Percentiles rank a stretch among this genome's conserved stretches.
These are phyloP conservation scores for Aspergillus viridinutans DNA, from an alignment of 2,329 filamentous ascomycete species.

Conservation along the genomic window DNA sequence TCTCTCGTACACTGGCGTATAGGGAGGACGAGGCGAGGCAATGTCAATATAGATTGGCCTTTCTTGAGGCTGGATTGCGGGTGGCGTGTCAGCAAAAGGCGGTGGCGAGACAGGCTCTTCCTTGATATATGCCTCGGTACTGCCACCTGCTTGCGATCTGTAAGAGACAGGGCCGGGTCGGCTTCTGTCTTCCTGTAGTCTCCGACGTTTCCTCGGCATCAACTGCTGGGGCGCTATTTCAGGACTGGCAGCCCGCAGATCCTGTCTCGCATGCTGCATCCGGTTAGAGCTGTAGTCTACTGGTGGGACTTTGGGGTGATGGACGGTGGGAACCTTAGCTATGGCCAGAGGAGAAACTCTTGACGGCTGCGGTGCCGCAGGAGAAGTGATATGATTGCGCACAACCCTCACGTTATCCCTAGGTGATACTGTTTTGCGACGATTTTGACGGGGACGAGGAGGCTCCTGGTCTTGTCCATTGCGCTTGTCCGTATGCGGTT, in stretches of 20 bases:
- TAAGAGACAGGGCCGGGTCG: constrained; percentile 29
- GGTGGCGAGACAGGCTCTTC: constrained; percentile 60
- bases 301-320: constrained; percentile 51
- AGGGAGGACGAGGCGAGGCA: constrained; percentile 32
- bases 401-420: constrained; percentile 58
- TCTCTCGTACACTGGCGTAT: constrained; percentile 33
- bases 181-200: constrained; percentile 39
- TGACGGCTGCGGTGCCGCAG: constrained; percentile 70
- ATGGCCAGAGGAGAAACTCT: constrained; percentile 59
- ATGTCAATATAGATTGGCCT: constrained; percentile 48
- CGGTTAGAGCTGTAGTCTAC: constrained; percentile 32
- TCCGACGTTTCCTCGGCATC: constrained; percentile 50
- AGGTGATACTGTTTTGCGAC: constrained; percentile 36
- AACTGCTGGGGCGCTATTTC: constrained; percentile 38
- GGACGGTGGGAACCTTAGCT: constrained; percentile 49
- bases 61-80: constrained; percentile 33
- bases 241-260: constrained; percentile 43
- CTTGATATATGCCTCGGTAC: constrained; percentile 54
- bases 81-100: constrained; percentile 46
- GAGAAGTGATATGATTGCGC: constrained; percentile 68
- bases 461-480: constrained; percentile 35
- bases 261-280: constrained; percentile 20
- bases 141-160: constrained; percentile 31
- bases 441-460: constrained; percentile 29
- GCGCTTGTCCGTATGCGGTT: constrained; percentile 33